Evolutionary conservation across 202 grass and related monocot genomes (phyloP), one percentile per base, ranked within the genome.

Genomic region (Setaria italica): DNA sequence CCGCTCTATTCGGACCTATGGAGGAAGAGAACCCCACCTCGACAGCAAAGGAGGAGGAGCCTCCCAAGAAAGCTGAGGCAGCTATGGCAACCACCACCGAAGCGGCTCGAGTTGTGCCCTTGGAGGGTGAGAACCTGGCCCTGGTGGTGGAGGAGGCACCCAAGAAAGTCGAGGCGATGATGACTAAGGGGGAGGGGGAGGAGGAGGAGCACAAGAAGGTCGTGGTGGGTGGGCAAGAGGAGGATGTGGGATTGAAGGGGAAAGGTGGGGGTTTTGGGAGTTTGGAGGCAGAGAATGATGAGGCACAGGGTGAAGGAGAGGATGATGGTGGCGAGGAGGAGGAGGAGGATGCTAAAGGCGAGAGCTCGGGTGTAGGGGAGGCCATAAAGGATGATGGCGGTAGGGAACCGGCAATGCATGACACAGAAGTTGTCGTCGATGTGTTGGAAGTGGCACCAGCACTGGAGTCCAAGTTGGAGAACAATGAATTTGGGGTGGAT

Each of bases 401-500:
- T 10, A 50, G 11, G 62, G 85, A 80, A 51, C 21, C 51, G 33
- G 46, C 8, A 16, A 32, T 9, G 13, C 58, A 78, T 48, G 86
- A 85, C 14, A 51, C 3, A 29, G 67, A 83, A 46, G 66, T 13
- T 8, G 32, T 63, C 19, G 39, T 6, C 5, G 51, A 25, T 11
- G 10, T 1, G 37, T 9, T 67, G 14, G 39, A 66, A 4, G 0
- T 29, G 2, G 43, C 45, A 2, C 21, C 10, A 2, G 25, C 42
- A 1, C 2, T 10, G 13, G 83, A 56, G n/a, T 59, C 80, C 9
- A 58, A 39, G 47, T 60, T 62, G 6, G 62, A 20, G 48, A 82
- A 88, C 15, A 64, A 15, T 42, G 46, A 85, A 87, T 92, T 82
- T 15, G 83, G 16, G 29, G 60, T 74, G 14, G 76, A 29, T 14